Base-by-base conservation (phyloP, 345 rosid species). In the Lepidium africanum region DNA sequence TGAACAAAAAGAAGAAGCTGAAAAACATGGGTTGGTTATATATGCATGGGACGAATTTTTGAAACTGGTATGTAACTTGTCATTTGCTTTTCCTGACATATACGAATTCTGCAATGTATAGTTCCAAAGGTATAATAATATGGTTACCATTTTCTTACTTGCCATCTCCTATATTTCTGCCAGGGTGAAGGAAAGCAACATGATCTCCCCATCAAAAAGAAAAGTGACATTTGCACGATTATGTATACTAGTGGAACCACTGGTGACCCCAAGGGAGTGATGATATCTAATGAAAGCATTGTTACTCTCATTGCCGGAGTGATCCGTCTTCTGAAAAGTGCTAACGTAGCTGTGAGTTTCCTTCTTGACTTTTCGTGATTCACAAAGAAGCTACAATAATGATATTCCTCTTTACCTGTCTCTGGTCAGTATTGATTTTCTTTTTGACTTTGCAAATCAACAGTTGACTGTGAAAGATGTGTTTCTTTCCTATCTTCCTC, bases 231-330 rank as follows among this genome's bases (percentile, higher is more conserved):
- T 52, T 91, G 96, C 77, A 95, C 97, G 17, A 89, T 91, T 48
- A 95, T 91, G 99, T 95, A 95, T 65, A 95, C 99, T 43, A 95
- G 99, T 30, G 99, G 97, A 76, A 95, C 99, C 69, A 91, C 99
- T 69, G 97, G 97, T 73, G 96, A 95, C 71, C 99, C 99, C 7
- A 95, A 89, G 77, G 97, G 99, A 79, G 97, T 95, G 14, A 10
- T 95, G 85, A 80, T 95, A 69, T 91, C 99, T 70, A 95, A 95
- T 70, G 86, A 87, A 3, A 87, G 84, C 79, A 91, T 95, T 66
- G 86, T 95, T 69, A 76, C 86, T 60, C 69, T 89, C 53, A 73
- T 88, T 56, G 87, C 89, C 19, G 99, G 99, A n/a, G 93, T 89
- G 48, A 82, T 73, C 61, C 52, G 72, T 69, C 73, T 94, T 5